Conservation (phyloP, 208 protist genomes). For the Trypanosoma rangeli region DNA sequence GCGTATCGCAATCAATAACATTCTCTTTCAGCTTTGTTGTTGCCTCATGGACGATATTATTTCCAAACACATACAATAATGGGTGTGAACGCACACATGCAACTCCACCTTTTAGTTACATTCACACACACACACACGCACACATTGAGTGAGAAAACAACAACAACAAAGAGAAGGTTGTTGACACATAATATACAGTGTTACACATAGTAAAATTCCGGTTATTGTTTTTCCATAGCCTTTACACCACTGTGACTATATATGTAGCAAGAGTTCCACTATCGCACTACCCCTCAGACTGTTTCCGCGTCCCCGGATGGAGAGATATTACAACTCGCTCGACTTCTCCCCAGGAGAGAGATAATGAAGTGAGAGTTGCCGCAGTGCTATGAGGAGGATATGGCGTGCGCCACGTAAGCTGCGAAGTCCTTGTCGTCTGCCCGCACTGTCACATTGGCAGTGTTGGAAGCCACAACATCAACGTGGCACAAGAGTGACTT, state of each 20-base stretch:
- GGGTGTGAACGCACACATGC: neutral
- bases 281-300: neutral
- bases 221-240: neutral
- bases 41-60: neutral
- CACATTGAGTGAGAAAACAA: neutral
- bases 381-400: slow-evolving; percentile 3
- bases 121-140: neutral
- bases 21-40: neutral
- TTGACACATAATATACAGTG: neutral
- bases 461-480: slow-evolving; percentile 10
- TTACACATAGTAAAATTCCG: neutral
- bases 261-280: neutral
- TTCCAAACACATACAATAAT: neutral
- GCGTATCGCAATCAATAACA: neutral
- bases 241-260: neutral
- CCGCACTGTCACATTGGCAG: slow-evolving; percentile 32
- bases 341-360: neutral
- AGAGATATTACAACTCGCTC: neutral
- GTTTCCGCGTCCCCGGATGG: neutral
- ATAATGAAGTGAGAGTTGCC: neutral
- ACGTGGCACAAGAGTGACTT: slow-evolving; percentile 34
- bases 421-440: slow-evolving; percentile 22
- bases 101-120: neutral
- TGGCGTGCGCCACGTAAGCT: slow-evolving; percentile 16
- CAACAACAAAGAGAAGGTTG: neutral